Evolutionary conservation across 2,329 filamentous ascomycete genomes (phyloP).

Genomic region (Huntiella bhutanensis): DNA sequence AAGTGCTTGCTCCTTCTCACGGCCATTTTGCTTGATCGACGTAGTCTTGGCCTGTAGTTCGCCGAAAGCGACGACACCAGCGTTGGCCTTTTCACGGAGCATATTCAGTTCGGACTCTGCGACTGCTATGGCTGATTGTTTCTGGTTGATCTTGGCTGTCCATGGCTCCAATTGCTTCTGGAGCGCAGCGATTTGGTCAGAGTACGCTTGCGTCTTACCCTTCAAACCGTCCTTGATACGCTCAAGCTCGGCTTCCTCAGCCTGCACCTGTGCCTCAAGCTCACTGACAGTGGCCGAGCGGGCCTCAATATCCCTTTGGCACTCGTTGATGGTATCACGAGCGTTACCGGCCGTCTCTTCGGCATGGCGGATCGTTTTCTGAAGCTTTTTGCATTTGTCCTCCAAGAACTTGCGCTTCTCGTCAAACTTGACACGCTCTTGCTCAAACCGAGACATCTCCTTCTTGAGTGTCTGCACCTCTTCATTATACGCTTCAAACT

Average conservation of each 20-base stretch:
- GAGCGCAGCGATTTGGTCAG: conserved; percentile 77
- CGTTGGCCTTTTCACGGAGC: conserved; percentile 71
- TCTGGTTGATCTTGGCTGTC: conserved; percentile 93
- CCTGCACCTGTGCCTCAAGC: conserved; percentile 57
- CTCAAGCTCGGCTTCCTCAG: conserved; percentile 65
- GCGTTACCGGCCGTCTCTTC: conserved; percentile 58
- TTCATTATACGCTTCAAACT: conserved; percentile 69
- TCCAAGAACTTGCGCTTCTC: conserved; percentile 91
- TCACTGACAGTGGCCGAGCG: conserved; percentile 54
- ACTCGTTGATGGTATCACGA: conserved; percentile 58
- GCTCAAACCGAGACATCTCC: conserved; percentile 82
- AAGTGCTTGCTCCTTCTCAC: conserved; percentile 53
- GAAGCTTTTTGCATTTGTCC: conserved; percentile 84
- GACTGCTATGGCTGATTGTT: conserved; percentile 82
- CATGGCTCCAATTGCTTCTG: conserved; percentile 92
- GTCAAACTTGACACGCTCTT: conserved; percentile 91
- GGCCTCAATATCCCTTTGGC: conserved; percentile 57
- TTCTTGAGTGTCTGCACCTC: conserved; percentile 61
- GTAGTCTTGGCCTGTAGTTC: conserved; percentile 67
- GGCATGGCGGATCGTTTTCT: conserved; percentile 66
- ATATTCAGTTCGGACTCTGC: conserved; percentile 90
- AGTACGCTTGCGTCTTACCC: conserved; percentile 88
- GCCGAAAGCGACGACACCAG: conserved; percentile 64
- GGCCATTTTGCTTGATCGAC: conserved; percentile 50
- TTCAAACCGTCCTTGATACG: conserved; percentile 75